Percentiles rank a stretch among this genome's conserved stretches.
These are phyloP conservation scores for Casuarina cunninghamiana DNA, from an alignment of 306 rosid species.

Conservation along the genomic window DNA sequence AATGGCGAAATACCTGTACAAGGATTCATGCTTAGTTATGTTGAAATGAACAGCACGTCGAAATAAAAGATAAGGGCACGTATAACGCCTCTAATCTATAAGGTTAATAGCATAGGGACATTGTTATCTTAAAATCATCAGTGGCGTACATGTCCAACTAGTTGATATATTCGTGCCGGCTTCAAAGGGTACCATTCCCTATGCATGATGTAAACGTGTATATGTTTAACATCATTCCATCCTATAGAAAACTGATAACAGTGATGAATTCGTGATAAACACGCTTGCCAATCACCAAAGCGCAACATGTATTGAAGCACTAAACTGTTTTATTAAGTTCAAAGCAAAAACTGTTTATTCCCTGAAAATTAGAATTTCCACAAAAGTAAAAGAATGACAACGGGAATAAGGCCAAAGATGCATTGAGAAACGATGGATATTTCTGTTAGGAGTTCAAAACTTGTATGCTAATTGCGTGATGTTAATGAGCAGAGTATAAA, in stretches of 20 bases:
- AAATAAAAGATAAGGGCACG: not conserved
- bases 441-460: not conserved
- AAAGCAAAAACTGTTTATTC: not conserved
- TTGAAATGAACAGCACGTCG: not conserved
- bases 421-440: too few relatives aligned
- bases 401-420: too few relatives aligned
- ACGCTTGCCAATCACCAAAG: not conserved
- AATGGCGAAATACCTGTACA: constrained; percentile 83
- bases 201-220: not conserved
- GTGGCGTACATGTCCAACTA: not conserved
- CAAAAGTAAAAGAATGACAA: too few relatives aligned
- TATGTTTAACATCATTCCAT: not conserved
- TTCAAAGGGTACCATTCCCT: not conserved
- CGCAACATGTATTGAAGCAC: constrained; percentile 6
- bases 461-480: not conserved
- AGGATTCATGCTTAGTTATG: constrained; percentile 12
- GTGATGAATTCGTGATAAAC: not conserved
- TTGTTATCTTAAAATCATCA: not conserved
- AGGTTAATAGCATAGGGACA: not conserved
- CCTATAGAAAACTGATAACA: not conserved
- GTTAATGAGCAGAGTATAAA: not conserved
- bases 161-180: not conserved
- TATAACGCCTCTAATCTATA: not conserved
- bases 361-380: too few relatives aligned
- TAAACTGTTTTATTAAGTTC: constrained; percentile 5